Evolutionary conservation across 768 basidiomycete species (phyloP).

Genomic region (Tephrocybe sp.): DNA sequence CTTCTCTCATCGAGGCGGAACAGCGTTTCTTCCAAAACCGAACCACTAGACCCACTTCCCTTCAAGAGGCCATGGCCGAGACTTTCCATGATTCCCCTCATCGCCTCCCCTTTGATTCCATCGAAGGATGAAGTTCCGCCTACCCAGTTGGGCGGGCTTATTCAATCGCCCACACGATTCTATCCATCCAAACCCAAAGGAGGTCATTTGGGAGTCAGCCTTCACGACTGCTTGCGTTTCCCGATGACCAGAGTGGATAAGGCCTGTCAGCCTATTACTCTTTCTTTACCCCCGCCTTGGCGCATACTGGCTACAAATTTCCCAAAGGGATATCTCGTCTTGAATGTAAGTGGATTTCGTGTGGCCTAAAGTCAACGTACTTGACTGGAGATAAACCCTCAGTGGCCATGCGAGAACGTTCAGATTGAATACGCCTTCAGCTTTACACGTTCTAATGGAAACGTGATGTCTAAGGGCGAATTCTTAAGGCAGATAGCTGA

Average conservation of each 20-base stretch:
- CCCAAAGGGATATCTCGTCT: background rate
- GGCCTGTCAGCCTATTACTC: background rate
- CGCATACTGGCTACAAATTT: background rate
- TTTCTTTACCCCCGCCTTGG: background rate
- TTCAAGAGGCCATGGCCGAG: background rate
- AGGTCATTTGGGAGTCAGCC: background rate
- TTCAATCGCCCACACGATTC: too few relatives aligned
- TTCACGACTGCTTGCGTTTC: background rate
- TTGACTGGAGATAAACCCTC: background rate
- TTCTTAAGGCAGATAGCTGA: slow-evolving; percentile 7
- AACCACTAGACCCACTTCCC: background rate
- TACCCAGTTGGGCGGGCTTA: too few relatives aligned
- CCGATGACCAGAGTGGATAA: background rate
- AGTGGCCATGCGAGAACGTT: background rate
- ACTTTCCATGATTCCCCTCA: too few relatives aligned
- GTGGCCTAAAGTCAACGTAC: background rate
- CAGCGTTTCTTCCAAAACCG: background rate
- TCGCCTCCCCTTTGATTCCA: too few relatives aligned
- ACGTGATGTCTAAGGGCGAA: background rate
- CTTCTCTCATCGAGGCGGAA: background rate
- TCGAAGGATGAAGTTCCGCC: too few relatives aligned
- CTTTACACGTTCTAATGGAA: background rate
- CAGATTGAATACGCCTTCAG: slow-evolving; percentile 4
- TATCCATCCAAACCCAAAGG: too few relatives aligned
- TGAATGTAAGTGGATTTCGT: background rate